These are phyloP conservation scores for Alternaria solani DNA, from an alignment of 2,329 filamentous ascomycete genomes.

Conservation along the genomic window DNA sequence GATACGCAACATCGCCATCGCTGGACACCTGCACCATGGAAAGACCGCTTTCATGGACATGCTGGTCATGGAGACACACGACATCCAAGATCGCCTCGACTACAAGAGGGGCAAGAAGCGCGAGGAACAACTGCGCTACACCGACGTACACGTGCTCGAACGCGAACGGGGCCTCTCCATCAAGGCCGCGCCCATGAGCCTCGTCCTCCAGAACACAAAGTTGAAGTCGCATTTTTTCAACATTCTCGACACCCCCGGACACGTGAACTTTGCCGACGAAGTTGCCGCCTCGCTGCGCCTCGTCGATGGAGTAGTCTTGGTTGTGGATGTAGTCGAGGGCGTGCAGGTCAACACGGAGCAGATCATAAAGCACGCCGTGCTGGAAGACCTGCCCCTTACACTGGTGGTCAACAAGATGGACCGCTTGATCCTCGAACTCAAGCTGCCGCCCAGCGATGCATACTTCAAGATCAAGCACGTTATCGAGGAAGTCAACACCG, in stretches of 20 bases:
- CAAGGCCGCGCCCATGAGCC: slow-evolving; percentile 92
- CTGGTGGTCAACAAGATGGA: slow-evolving; percentile 98
- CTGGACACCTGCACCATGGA: slow-evolving; percentile 93
- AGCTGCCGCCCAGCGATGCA: slow-evolving; percentile 90
- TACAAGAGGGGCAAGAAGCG: slow-evolving; percentile 80
- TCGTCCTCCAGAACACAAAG: slow-evolving; percentile 85
- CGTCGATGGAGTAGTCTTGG: slow-evolving; percentile 88
- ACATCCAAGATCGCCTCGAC: slow-evolving; percentile 79
- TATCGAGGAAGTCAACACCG: slow-evolving; percentile 96
- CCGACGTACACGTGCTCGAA: slow-evolving; percentile 89
- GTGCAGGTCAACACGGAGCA: slow-evolving; percentile 98
- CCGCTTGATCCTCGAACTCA: slow-evolving; percentile 89
- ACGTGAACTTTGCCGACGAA: slow-evolving; percentile 98
- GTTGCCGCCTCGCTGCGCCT: slow-evolving; percentile 87
- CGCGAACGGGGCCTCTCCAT: slow-evolving; percentile 89
- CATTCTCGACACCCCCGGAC: slow-evolving; percentile 93
- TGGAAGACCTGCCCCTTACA: slow-evolving; percentile 87
- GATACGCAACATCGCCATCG: slow-evolving; percentile 89
- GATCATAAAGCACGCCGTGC: slow-evolving; percentile 92
- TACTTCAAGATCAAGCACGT: slow-evolving; percentile 99
- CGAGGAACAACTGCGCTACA: slow-evolving; percentile 93
- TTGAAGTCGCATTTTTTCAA: slow-evolving; percentile 96
- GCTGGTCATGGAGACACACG: slow-evolving; percentile 94
- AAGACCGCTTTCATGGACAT: slow-evolving; percentile 99
- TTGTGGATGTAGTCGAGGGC: slow-evolving; percentile 97